Evolutionary conservation across 2,329 filamentous ascomycete genomes (phyloP), one percentile per base, ranked within the genome.

Genomic region (Ceratocystis variospora): DNA sequence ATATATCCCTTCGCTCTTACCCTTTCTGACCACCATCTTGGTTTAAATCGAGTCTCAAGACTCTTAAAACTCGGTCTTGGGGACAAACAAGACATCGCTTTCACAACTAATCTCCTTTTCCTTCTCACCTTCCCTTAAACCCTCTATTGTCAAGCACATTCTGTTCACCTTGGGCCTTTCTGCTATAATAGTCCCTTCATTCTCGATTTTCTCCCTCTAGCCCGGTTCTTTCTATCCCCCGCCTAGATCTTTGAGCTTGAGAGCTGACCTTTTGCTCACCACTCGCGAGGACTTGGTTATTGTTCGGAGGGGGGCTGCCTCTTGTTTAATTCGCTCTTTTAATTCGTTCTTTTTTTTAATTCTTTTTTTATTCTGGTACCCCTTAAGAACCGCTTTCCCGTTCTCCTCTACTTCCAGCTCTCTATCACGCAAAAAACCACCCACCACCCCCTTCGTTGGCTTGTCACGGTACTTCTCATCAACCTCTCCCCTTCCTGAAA

Each of bases 111-210:
- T 68, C 67, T 65, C 67, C 62, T 61, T 66, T 64, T 7, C 50
- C n/a, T 46, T 62, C 61, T 53, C 65, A 8, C 50, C 44, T 46
- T 62, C 61, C 62, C 65, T 67, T 55, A 15, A 44, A 64, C 37
- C 61, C 59, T 68, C 63, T 68, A 68, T 68, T 68, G 66, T 62
- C 50, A 31, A 62, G 19, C 55, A 17, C 66, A 67, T 67, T 67
- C 45, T 64, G 66, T 22, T 19, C n/a, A 41, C 5, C 44, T 50
- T 22, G 53, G 19, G 31, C 28, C 45, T 61, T 33, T 53, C 44
- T 55, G 61, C 50, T 66, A 68, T 61, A 65, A 41, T 22, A 64
- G 66, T 65, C 63, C 63, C 48, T 68, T 66, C 65, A 67, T 68
- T 65, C 62, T 68, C 62, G 31, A 50, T 53, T 57, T 62, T 8